These are phyloP conservation scores for Pyrus betulifolia DNA, from an alignment of 306 rosid species.

Conservation along the genomic window DNA sequence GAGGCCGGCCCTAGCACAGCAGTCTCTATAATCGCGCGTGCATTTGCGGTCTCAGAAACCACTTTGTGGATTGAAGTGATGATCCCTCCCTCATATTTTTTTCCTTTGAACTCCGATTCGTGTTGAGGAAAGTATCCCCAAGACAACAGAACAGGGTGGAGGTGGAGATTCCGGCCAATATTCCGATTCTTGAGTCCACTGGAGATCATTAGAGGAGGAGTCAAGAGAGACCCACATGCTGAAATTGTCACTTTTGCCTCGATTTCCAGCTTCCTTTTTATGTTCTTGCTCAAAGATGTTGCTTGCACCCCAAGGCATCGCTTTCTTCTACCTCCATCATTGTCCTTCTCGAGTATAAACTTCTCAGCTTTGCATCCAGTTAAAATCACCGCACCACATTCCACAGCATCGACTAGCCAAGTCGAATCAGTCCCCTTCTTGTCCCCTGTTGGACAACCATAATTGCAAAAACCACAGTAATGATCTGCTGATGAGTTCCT, in stretches of 20 bases:
- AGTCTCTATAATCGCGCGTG: constrained; percentile 54
- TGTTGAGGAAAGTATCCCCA: constrained; percentile 86
- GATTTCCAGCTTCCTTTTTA: constrained; percentile 56
- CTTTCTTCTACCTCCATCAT: constrained; percentile 28
- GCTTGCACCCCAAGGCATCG: constrained; percentile 70
- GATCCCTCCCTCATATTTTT: constrained; percentile 65
- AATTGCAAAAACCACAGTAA: constrained; percentile 72
- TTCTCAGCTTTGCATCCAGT: constrained; percentile 78
- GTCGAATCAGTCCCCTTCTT: constrained; percentile 70
- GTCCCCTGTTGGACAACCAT: constrained; percentile 72
- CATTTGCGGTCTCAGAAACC: constrained; percentile 29
- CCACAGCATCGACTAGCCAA: constrained; percentile 81
- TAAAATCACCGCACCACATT: constrained; percentile 67
- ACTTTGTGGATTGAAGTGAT: constrained; percentile 72
- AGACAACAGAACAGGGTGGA: constrained; percentile 59
- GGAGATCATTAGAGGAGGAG: constrained; percentile 69
- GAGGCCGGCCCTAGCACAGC: constrained; percentile 70
- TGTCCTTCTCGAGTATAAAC: constrained; percentile 35
- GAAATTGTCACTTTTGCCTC: constrained; percentile 72
- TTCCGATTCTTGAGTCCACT: constrained; percentile 71
- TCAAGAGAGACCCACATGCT: constrained; percentile 68
- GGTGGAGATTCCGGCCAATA: constrained; percentile 77
- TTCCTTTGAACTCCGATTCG: constrained; percentile 40
- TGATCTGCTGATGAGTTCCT: constrained; percentile 64
- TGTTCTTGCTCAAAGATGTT: constrained; percentile 27